Percentiles rank a stretch among this genome's conserved stretches.
Evolutionary conservation across 2,329 filamentous ascomycete genomes (phyloP).

Genomic region (Botrytis sinoallii): DNA sequence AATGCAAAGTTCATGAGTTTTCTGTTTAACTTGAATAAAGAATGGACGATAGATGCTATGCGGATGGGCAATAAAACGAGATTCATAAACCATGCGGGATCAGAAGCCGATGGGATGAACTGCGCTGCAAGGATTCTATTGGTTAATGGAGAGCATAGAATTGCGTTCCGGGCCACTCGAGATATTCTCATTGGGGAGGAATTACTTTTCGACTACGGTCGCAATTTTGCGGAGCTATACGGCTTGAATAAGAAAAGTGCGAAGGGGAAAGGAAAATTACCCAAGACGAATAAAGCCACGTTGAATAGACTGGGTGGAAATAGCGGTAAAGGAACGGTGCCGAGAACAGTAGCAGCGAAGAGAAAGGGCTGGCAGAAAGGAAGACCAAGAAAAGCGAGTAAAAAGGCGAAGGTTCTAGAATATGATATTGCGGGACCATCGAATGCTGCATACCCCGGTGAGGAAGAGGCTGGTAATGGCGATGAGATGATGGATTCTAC

Average conservation of each 20-base stretch:
- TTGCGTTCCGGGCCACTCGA: slow-evolving; percentile 67
- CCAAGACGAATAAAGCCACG: slow-evolving; percentile 26
- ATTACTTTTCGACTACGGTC: slow-evolving; percentile 78
- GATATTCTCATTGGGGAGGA: slow-evolving; percentile 71
- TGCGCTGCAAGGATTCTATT: slow-evolving; percentile 67
- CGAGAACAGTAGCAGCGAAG: slow-evolving; percentile 1
- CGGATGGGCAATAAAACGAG: slow-evolving; percentile 76
- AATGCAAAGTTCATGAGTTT: slow-evolving; percentile 43
- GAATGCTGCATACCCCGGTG: background rate
- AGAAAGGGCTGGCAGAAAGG: slow-evolving; percentile 13
- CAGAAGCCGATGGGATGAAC: slow-evolving; percentile 58
- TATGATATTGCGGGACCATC: background rate
- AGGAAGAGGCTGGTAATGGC: background rate
- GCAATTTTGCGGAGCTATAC: slow-evolving; percentile 57
- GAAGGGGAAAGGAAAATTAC: slow-evolving; percentile 10
- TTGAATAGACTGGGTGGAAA: slow-evolving; percentile 27
- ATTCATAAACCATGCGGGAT: slow-evolving; percentile 76
- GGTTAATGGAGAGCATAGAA: slow-evolving; percentile 73
- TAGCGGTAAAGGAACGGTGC: slow-evolving; percentile 14
- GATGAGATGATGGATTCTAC: background rate
- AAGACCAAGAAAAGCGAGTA: slow-evolving; percentile 20
- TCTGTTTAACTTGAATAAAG: slow-evolving; percentile 51
- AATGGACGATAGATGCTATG: slow-evolving; percentile 63
- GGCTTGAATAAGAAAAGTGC: slow-evolving; percentile 48
- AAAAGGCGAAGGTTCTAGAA: slow-evolving; percentile 13